Evolutionary conservation across 1,284 basidiomycete genomes (phyloP).

Genomic region (Puccinia polysora): DNA sequence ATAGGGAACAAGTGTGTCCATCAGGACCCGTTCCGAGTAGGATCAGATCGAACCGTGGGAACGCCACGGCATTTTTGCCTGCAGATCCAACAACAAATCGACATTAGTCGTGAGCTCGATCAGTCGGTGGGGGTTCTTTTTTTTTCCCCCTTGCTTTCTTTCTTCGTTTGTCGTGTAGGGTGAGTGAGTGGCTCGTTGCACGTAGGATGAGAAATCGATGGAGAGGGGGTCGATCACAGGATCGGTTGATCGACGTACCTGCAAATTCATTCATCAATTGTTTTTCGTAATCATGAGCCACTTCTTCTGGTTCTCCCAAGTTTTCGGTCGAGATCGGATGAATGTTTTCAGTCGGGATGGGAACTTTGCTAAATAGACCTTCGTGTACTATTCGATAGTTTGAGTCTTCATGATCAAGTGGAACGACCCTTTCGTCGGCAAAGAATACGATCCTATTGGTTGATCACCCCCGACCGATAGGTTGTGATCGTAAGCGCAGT

Average conservation of each 20-base stretch:
- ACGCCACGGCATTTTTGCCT: conserved; percentile 79
- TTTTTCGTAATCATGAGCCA: conserved; percentile 55
- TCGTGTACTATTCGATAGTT: conserved; percentile 76
- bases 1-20: conserved; percentile 93
- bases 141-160: not conserved
- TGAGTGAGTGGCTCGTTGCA: too few species aligned
- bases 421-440: conserved; percentile 92
- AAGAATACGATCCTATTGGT: conserved; percentile 86
- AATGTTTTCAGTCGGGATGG: conserved; percentile 72
- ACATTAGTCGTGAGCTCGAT: too few species aligned
- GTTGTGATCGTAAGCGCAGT: not conserved
- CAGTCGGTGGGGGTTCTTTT: too few species aligned
- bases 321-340: conserved; percentile 73
- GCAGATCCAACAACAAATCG: conserved; percentile 54
- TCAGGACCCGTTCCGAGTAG: conserved; percentile 89
- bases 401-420: conserved; percentile 83
- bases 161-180: too few species aligned
- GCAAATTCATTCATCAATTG: conserved; percentile 58
- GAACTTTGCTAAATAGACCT: conserved; percentile 76
- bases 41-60: conserved; percentile 90
- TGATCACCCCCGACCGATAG: not conserved
- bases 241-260: conserved; percentile 46
- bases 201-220: too few species aligned
- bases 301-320: conserved; percentile 59
- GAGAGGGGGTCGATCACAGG: not conserved